phyloP scores from a whole-genome alignment of 805 yeast species.

The Priceomyces castillae region DNA sequence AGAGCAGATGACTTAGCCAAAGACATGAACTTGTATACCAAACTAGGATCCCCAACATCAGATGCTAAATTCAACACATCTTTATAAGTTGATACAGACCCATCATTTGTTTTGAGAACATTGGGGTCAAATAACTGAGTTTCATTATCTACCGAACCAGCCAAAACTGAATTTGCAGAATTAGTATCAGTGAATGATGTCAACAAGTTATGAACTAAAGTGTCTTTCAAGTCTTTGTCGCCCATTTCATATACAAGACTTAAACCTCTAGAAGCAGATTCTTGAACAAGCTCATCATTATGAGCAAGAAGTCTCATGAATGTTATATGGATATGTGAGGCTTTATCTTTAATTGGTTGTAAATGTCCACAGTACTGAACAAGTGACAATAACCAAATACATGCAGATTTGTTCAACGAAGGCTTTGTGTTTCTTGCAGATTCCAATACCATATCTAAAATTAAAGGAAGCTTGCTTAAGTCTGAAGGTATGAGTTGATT shows the following conservation, averaged over 20 bases:
- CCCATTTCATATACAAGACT: conserved; percentile 80
- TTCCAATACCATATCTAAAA: conserved; percentile 50
- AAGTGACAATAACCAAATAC: conserved; percentile 82
- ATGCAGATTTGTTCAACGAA: conserved; percentile 65
- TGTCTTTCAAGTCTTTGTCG: conserved; percentile 61
- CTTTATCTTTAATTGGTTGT: conserved; percentile 33
- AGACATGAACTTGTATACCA: conserved; percentile 93
- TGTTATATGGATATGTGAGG: conserved; percentile 64
- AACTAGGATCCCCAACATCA: conserved; percentile 92
- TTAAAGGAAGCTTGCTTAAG: conserved; percentile 19
- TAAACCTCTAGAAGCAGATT: conserved; percentile 86
- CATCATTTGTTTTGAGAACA: conserved; percentile 72
- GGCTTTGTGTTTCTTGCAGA: conserved; percentile 70
- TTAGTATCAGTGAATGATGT: conserved; percentile 74
- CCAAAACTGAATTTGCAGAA: conserved; percentile 40
- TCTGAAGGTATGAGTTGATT: conserved; percentile 16
- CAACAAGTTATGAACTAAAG: conserved; percentile 68
- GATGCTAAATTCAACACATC: conserved; percentile 86
- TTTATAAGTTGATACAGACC: conserved; percentile 85
- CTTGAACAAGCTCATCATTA: conserved; percentile 85
- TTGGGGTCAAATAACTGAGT: conserved; percentile 87
- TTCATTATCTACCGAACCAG: conserved; percentile 74
- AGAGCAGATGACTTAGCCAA: conserved; percentile 81
- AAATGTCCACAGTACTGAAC: conserved; percentile 68
- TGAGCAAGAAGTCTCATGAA: conserved; percentile 80